These are phyloP conservation scores for Fraxinus paxiana DNA, from an alignment of 305 asterid species.

Conservation along the genomic window DNA sequence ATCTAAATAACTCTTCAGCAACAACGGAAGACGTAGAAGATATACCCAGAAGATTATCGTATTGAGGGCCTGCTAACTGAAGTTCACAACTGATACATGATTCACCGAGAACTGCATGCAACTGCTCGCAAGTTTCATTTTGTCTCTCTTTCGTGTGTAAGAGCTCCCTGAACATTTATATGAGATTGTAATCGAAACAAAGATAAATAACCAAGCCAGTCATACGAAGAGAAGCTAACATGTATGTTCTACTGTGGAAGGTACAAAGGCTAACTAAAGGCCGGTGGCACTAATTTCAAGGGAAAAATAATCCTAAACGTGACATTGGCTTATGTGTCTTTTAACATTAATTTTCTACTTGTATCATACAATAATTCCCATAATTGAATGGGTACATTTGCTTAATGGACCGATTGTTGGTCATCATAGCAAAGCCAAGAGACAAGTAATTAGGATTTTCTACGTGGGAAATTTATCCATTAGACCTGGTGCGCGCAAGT, in stretches of 20 bases:
- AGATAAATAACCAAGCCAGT: constrained; percentile 16
- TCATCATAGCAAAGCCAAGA: background rate
- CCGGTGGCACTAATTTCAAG: background rate
- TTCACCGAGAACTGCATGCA: constrained; percentile 62
- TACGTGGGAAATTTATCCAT: background rate
- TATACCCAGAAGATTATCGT: constrained; percentile 38
- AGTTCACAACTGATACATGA: constrained; percentile 72
- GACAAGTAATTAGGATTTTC: background rate
- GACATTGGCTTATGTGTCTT: background rate
- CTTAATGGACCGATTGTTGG: background rate
- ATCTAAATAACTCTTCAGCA: constrained; percentile 63
- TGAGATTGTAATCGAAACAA: constrained; percentile 2
- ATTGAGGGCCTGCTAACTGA: constrained; percentile 56
- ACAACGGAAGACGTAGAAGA: constrained; percentile 55
- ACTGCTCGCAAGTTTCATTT: constrained; percentile 40
- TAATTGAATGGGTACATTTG: background rate
- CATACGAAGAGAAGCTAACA: background rate
- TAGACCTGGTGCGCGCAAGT: background rate
- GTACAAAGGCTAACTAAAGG: background rate
- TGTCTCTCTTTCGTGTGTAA: constrained; percentile 63
- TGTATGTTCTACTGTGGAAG: background rate
- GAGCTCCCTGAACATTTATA: constrained; percentile 45
- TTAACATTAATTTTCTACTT: background rate
- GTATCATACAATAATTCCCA: background rate
- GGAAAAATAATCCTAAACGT: background rate